Conservation (phyloP, 2,329 filamentous ascomycete species). For the Trichoderma endophyticum region DNA sequence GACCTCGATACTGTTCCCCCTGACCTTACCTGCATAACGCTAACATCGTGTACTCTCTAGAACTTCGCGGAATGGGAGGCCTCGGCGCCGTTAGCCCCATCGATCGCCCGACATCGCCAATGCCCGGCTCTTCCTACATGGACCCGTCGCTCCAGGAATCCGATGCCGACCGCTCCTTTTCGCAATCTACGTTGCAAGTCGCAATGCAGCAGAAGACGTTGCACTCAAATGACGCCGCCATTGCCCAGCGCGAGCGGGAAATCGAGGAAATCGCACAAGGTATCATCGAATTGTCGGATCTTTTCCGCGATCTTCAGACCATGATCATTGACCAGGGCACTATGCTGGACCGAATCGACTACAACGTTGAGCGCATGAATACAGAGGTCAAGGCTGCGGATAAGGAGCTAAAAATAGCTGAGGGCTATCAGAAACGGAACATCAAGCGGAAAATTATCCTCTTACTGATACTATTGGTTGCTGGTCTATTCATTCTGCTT, state of each 20-base stretch:
- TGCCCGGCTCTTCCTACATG: conserved; percentile 55
- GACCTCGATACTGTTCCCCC: too few species aligned
- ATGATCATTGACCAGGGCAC: conserved; percentile 95
- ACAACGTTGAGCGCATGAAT: conserved; percentile 96
- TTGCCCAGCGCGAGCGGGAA: conserved; percentile 88
- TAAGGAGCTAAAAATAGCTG: conserved; percentile 85
- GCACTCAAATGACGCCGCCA: conserved; percentile 75
- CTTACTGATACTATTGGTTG: conserved; percentile 78
- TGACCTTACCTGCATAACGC: not conserved
- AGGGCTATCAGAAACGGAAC: conserved; percentile 81
- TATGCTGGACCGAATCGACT: conserved; percentile 91
- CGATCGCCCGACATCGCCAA: conserved; percentile 54
- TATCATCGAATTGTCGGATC: conserved; percentile 93
- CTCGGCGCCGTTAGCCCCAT: conserved; percentile 46
- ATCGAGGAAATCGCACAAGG: conserved; percentile 98
- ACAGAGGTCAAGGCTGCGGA: conserved; percentile 89
- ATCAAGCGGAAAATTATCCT: conserved; percentile 93
- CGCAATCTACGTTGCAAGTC: conserved; percentile 82
- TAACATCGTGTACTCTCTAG: conserved; percentile 39
- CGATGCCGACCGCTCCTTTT: conserved; percentile 88
- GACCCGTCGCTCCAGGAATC: conserved; percentile 91
- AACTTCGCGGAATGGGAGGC: conserved; percentile 70
- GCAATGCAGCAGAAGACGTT: conserved; percentile 65
- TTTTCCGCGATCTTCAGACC: conserved; percentile 91
- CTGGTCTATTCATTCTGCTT: conserved; percentile 81